phyloP scores from a whole-genome alignment of 2,329 filamentous ascomycete genomes.

The Aspergillus sergii region DNA sequence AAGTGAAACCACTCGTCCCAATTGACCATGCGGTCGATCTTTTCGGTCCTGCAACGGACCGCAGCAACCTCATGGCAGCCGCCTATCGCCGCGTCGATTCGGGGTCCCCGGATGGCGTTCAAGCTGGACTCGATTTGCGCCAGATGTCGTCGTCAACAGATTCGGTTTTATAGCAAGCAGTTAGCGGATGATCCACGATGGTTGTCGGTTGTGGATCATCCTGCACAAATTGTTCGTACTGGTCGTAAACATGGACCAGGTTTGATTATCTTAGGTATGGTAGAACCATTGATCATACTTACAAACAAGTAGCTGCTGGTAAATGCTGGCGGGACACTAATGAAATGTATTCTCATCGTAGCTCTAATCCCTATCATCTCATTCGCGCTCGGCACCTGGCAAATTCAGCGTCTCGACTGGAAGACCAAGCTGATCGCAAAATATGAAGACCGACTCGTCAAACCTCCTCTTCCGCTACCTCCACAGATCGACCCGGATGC shows the following conservation, averaged over 20 bases:
- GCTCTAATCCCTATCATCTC: slow-evolving; percentile 89
- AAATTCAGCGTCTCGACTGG: slow-evolving; percentile 89
- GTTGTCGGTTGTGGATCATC: slow-evolving; percentile 83
- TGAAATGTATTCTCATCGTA: slow-evolving; percentile 17
- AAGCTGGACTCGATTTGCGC: slow-evolving; percentile 37
- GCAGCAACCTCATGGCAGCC: slow-evolving; percentile 25
- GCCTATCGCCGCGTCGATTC: slow-evolving; percentile 23
- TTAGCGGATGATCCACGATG: slow-evolving; percentile 75
- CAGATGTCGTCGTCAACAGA: slow-evolving; percentile 40
- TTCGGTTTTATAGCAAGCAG: slow-evolving; percentile 46
- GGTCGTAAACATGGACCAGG: slow-evolving; percentile 77
- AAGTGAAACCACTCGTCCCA: not conserved
- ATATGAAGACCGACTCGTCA: slow-evolving; percentile 87
- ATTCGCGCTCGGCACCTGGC: slow-evolving; percentile 90
- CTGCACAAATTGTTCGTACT: slow-evolving; percentile 75
- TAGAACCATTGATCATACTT: not conserved
- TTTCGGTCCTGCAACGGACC: slow-evolving; percentile 30
- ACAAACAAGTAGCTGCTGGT: not conserved
- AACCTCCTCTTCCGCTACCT: slow-evolving; percentile 81
- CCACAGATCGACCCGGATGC: slow-evolving; percentile 79
- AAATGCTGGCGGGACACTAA: slow-evolving; percentile 5
- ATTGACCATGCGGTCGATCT: slow-evolving; percentile 31
- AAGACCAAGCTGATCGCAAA: slow-evolving; percentile 90
- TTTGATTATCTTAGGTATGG: slow-evolving; percentile 71
- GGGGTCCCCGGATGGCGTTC: slow-evolving; percentile 20